These are phyloP conservation scores for Umbelopsis isabellina DNA, from an alignment of 192 early-diverging fungal genomes.

Conservation along the genomic window DNA sequence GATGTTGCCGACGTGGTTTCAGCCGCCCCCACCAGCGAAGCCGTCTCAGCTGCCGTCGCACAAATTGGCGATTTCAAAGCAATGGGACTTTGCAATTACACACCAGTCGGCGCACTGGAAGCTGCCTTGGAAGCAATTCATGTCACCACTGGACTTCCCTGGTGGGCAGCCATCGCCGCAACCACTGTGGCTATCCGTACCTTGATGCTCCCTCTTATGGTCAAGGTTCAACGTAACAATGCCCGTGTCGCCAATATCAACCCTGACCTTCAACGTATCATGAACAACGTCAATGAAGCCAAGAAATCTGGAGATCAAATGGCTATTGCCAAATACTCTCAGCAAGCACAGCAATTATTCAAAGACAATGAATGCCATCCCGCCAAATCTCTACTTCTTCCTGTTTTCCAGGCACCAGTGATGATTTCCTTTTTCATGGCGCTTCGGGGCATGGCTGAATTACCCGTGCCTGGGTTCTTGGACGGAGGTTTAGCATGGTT, in stretches of 20 bases:
- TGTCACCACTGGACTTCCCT: slow-evolving; percentile 84
- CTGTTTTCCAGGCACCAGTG: slow-evolving; percentile 75
- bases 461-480: slow-evolving; percentile 81
- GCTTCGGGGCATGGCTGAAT: slow-evolving; percentile 74
- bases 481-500: slow-evolving; percentile 86
- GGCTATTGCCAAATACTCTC: slow-evolving; percentile 48
- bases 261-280: slow-evolving; percentile 69
- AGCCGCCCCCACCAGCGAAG: slow-evolving; percentile 42
- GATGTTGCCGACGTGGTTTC: slow-evolving; percentile 33
- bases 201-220: slow-evolving; percentile 69
- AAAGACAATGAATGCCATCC: slow-evolving; percentile 67
- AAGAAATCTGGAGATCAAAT: slow-evolving; percentile 59
- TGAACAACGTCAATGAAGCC: slow-evolving; percentile 65
- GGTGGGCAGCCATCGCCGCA: slow-evolving; percentile 88
- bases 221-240: slow-evolving; percentile 73
- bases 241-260: slow-evolving; percentile 72
- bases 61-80: slow-evolving; percentile 86
- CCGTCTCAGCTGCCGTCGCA: slow-evolving; percentile 54
- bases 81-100: slow-evolving; percentile 74
- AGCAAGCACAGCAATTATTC: slow-evolving; percentile 65
- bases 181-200: slow-evolving; percentile 71
- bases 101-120: slow-evolving; percentile 76
- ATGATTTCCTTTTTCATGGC: slow-evolving; percentile 88
- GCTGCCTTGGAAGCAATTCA: slow-evolving; percentile 76
- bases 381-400: slow-evolving; percentile 61